These are phyloP conservation scores for Nitzschia inconspicua DNA, from an alignment of 108 stramenopile species.

Conservation along the genomic window DNA sequence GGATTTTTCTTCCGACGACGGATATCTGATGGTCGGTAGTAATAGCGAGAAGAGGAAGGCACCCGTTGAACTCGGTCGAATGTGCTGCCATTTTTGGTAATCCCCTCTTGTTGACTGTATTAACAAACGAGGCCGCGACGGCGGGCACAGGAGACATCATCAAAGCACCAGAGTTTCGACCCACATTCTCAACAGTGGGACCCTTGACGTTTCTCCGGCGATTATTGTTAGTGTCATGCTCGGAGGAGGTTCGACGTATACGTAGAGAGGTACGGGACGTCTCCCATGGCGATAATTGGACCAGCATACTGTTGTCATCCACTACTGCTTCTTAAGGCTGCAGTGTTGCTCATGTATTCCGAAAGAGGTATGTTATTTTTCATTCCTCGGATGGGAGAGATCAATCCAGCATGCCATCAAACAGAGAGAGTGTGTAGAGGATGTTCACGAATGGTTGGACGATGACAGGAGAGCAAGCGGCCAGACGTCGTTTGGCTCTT, in stretches of 20 bases:
- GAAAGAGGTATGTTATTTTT: too few species aligned
- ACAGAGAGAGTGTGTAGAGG: too few species aligned
- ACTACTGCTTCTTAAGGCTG: background rate
- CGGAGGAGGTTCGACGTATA: background rate
- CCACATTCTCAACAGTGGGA: background rate
- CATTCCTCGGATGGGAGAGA: too few species aligned
- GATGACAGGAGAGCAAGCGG: too few species aligned
- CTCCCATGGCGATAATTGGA: slow-evolving; percentile 32
- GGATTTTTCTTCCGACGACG: slow-evolving; percentile 24
- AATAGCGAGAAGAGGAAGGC: slow-evolving; percentile 14
- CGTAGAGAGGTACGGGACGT: slow-evolving; percentile 23
- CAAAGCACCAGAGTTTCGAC: background rate
- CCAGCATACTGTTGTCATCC: slow-evolving; percentile 19
- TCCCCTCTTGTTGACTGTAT: slow-evolving; percentile 14
- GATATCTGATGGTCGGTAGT: slow-evolving; percentile 32
- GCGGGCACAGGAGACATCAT: too few species aligned
- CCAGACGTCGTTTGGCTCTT: too few species aligned
- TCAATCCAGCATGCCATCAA: too few species aligned
- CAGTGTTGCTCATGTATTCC: background rate
- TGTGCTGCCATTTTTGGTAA: slow-evolving; percentile 19
- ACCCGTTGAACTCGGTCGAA: slow-evolving; percentile 16
- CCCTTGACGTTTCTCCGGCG: slow-evolving; percentile 17
- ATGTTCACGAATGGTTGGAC: too few species aligned
- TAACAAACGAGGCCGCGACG: slow-evolving; percentile 19
- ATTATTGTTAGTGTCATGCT: too few species aligned